Evolutionary conservation across 2,329 filamentous ascomycete genomes (phyloP).

Genomic region (Davidsoniella neocaledoniae): DNA sequence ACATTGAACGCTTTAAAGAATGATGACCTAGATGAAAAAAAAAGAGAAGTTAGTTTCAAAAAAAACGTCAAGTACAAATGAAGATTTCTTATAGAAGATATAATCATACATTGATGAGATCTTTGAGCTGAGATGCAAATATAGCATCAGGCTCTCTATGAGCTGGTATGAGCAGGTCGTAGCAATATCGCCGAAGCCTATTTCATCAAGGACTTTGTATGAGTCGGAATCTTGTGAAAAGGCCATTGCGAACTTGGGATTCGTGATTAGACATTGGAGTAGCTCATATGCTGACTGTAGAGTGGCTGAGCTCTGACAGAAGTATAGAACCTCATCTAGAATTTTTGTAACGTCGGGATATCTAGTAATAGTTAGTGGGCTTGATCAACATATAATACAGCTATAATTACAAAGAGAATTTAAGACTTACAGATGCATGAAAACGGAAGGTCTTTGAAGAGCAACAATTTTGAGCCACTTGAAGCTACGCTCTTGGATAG

Average conservation of each 20-base stretch:
- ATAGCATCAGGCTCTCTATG: constrained; percentile 30
- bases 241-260: constrained; percentile 33
- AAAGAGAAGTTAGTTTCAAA: too few species aligned
- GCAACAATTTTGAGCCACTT: constrained; percentile 44
- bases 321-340: constrained; percentile 44
- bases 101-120: constrained; percentile 34
- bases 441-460: constrained; percentile 34
- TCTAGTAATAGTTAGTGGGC: constrained; percentile 21
- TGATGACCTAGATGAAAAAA: too few species aligned
- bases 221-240: constrained; percentile 30
- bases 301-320: constrained; percentile 43
- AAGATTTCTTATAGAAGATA: too few species aligned
- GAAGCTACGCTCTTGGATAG: constrained; percentile 40
- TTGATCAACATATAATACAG: background rate
- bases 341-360: constrained; percentile 39
- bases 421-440: constrained; percentile 37
- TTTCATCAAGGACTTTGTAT: constrained; percentile 39
- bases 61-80: too few species aligned
- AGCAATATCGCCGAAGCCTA: constrained; percentile 49
- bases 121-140: constrained; percentile 37
- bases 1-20: too few species aligned
- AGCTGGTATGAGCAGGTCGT: constrained; percentile 35
- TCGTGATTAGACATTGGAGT: constrained; percentile 38
- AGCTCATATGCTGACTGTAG: constrained; percentile 44
- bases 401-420: too few species aligned